These are phyloP conservation scores for Naegleria gruberi DNA, from an alignment of 208 protist species.

Conservation along the genomic window DNA sequence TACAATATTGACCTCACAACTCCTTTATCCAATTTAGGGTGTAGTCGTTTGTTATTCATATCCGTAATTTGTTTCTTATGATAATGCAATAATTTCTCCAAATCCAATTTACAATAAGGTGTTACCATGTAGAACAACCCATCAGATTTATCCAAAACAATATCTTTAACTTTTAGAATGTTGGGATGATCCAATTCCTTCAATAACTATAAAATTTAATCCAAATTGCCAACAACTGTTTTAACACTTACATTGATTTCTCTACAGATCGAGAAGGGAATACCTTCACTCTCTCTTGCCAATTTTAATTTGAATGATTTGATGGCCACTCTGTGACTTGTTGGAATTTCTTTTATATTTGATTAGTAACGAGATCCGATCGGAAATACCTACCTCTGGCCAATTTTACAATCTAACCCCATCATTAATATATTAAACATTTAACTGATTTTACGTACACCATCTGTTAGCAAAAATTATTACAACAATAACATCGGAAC, in stretches of 20 bases:
- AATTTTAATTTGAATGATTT: conserved; percentile 15
- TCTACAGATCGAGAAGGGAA: background rate
- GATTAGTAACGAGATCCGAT: no score
- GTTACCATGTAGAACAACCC: background rate
- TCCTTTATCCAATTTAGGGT: background rate
- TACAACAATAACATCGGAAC: background rate
- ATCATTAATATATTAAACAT: no score
- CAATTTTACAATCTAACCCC: background rate
- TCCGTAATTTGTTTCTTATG: background rate
- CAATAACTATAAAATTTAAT: background rate
- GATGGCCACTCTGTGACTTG: background rate
- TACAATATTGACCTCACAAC: background rate
- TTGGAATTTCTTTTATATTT: background rate
- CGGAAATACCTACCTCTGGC: background rate
- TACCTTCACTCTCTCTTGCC: background rate
- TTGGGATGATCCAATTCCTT: conserved; percentile 7
- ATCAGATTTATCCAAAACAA: background rate
- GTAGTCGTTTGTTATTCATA: background rate
- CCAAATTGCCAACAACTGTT: background rate
- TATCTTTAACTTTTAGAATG: background rate
- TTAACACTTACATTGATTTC: background rate
- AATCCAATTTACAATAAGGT: conserved; percentile 2
- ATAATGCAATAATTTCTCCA: conserved; percentile 13
- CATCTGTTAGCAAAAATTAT: no score
- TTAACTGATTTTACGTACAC: no score